Base-by-base conservation (phyloP, 148 eudicot species). In the Dysphania ambrosioides region DNA sequence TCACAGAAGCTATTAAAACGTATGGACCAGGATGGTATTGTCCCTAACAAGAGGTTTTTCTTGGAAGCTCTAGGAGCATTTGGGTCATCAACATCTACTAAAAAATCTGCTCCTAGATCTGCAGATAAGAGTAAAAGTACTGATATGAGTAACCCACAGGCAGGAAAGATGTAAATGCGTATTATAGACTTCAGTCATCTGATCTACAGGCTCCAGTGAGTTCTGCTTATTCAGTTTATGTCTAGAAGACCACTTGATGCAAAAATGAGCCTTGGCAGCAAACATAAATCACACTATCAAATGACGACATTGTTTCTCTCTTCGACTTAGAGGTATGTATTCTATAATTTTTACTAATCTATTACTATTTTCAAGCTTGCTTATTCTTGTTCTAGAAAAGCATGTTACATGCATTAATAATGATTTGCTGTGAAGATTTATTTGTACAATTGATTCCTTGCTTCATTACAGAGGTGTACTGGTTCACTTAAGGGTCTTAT, bases 1-100 rank as follows among this genome's bases (percentile, higher is more conserved):
- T 62, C 89, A 62, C 78, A 88, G 77, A 85, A 90, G 79, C 77
- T 95, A 72, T 72, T 87, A 31, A 79, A 41, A 44, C 78, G 56
- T 71, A 92, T 95, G 97, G 96, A 95, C 65, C 76, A 69, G 83
- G 97, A 95, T 71, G 94, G 96, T 44, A 87, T 95, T 62, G 83
- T 89, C 61, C 98, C 96, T 40, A 89, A 88, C 79, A 87, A 87
- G 79, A 81, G 78, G 59, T 87, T 87, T 72, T 93, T 93, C 58
- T 78, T 93, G 56, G 97, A 92, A 72, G 89, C 98, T 76, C 70
- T 95, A 76, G 97, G 97, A 79, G 91, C 86, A 31, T 78, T 90
- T 61, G 88, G 88, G 26, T 82, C 93, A 65, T 86, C 88, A 56
- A 76, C 77, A 68, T 60, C 81, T 18, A 66, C 61, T 29, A 35